Conservation (phyloP, 1,284 basidiomycete genomes). For the Gymnopus androsaceus region DNA sequence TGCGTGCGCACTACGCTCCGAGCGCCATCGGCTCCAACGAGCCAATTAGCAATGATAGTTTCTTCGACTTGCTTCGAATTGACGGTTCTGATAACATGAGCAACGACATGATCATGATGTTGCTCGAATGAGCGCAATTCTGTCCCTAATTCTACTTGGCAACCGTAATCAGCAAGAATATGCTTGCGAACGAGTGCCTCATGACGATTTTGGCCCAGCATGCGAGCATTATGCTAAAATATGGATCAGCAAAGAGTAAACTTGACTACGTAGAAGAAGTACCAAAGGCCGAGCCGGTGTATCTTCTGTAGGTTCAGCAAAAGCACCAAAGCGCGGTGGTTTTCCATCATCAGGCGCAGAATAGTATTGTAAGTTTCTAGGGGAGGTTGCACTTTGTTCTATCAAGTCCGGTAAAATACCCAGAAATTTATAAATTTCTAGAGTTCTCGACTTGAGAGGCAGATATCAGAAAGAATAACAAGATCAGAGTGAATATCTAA, state of each 20-base stretch:
- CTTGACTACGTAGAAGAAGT: background rate
- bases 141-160: slow-evolving; percentile 30
- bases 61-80: slow-evolving; percentile 11
- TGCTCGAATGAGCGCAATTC: slow-evolving; percentile 32
- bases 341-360: background rate
- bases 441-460: slow-evolving; percentile 15
- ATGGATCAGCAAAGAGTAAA: slow-evolving; percentile 30
- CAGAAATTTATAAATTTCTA: slow-evolving; percentile 14
- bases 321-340: background rate
- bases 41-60: slow-evolving; percentile 24
- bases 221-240: slow-evolving; percentile 17
- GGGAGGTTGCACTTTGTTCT: background rate
- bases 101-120: slow-evolving; percentile 19
- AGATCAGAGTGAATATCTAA: background rate
- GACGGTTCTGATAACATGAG: background rate
- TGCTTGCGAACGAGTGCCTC: slow-evolving; percentile 30
- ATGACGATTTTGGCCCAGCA: slow-evolving; percentile 29
- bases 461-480: background rate
- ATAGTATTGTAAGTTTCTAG: background rate
- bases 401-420: slow-evolving; percentile 10
- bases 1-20: slow-evolving; percentile 34
- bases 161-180: slow-evolving; percentile 24
- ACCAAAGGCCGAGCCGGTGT: background rate
- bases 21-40: slow-evolving; percentile 44
- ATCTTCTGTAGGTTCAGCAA: background rate